A percentile compares a stretch with the other conserved stretches of the same genome.
Evolutionary conservation across 768 basidiomycete species (phyloP).

Genomic region (Omphalotus guepiniiformis): DNA sequence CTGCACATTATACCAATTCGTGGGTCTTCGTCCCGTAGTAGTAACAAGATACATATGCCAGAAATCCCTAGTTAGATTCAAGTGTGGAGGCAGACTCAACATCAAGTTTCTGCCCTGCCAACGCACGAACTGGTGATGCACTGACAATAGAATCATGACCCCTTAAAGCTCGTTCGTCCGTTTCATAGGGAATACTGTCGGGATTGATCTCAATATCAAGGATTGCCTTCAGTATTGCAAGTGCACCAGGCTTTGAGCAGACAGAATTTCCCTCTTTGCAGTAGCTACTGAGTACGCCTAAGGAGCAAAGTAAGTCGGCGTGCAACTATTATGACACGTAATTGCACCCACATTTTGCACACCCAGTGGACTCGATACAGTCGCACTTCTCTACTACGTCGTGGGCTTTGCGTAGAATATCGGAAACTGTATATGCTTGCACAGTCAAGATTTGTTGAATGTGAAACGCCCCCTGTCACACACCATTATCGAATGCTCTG

Average conservation of each 20-base stretch:
- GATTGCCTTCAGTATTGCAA: conserved; percentile 58
- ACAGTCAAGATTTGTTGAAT: not conserved
- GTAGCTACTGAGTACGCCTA: conserved; percentile 61
- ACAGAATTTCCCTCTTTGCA: conserved; percentile 76
- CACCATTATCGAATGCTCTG: conserved; percentile 82
- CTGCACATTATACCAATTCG: not conserved
- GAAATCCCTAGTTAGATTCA: not conserved
- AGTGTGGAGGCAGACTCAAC: conserved; percentile 12
- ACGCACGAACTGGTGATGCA: conserved; percentile 41
- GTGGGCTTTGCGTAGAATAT: conserved; percentile 57
- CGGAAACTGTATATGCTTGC: conserved; percentile 37
- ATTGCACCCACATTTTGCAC: conserved; percentile 52
- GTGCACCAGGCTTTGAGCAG: conserved; percentile 71
- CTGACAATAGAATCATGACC: conserved; percentile 50
- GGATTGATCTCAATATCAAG: conserved; percentile 42
- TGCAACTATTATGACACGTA: too few relatives aligned
- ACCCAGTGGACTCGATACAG: conserved; percentile 57
- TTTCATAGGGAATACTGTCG: conserved; percentile 31
- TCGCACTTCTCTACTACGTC: conserved; percentile 53
- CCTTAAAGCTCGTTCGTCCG: conserved; percentile 17
- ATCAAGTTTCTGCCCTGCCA: conserved; percentile 47
- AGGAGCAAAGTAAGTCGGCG: too few relatives aligned
- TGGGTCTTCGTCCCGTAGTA: not conserved
- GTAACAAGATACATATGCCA: not conserved
- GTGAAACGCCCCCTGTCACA: conserved; percentile 11